Base-by-base conservation (phyloP, 1,284 basidiomycete species). In the Sporisorium scitamineum region DNA sequence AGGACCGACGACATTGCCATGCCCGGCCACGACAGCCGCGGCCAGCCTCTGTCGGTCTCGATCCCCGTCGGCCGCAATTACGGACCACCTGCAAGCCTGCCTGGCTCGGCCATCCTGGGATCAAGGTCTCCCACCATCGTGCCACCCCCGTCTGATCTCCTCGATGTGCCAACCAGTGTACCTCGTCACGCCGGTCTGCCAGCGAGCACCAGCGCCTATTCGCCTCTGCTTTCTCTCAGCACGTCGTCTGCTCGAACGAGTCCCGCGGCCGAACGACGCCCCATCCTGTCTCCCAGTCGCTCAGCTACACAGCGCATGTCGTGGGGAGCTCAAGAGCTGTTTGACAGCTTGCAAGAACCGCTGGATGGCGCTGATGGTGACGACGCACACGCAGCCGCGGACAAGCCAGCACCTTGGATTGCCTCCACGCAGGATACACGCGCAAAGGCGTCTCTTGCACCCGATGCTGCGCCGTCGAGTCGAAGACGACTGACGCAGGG, bases 381-480 rank as follows among this genome's bases (percentile, higher is more conserved):
- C 44, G 26, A 34, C 41, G 20, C 20, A 5, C 26, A 22, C 6
- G 20, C n/a, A 20, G 27, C 22, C 5, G 16, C 37, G 7, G 64
- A 63, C 63, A 64, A 70, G 44, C 80, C 79, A 22, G 80, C 80
- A n/a, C 78, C 78, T 10, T 81, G 79, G 78, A 81, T 80, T 52
- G 67, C 78, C 3, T 80, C 75, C 22, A 75, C 76, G 22, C 80
- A 73, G 54, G 79, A 81, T 29, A 67, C 59, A 7, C 61, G 56
- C 32, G 24, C 44, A n/a, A 50, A 32, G 16, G 14, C 48, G 10
- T 64, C 72, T 13, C 44, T 65, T 1, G 53, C 57, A n/a, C 55
- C 73, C 1, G 55, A 61, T n/a, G 48, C 64, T n/a, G 52, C 54
- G 7, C 16, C 64, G 54, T 14, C 56, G 32, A 54, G 57, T 52